Evolutionary conservation across 2,329 filamentous ascomycete species (phyloP), one percentile per base, ranked within the genome.

Genomic region (Hysterium pulicare): DNA sequence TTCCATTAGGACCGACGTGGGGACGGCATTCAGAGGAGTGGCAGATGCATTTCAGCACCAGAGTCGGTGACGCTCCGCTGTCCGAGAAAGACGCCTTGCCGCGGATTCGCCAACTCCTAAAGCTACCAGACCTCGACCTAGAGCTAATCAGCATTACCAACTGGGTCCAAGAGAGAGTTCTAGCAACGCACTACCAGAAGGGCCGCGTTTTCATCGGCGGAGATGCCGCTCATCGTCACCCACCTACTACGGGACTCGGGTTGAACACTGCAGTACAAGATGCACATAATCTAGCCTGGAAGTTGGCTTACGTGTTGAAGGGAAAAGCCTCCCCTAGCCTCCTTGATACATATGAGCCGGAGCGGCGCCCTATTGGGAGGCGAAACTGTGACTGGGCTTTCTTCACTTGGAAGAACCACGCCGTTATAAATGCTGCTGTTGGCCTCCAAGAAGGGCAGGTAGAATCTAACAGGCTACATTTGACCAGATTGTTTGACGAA

Each of bases 261-360:
- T 34, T 34, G 32, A 34, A 34, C n/a, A 34, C 32, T n/a, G 32
- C 32, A 17, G 20, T 34, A 16, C n/a, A 34, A 16, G 32, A 34
- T 34, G 32, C 32, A 17, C 16, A 34, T 16, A 34, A 34, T 17
- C 32, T 34, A n/a, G 32, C n/a, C 16, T 34, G 32, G 32, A 34
- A 34, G 17, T 17, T 34, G 4, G 17, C 4, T 17, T n/a, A n/a
- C 13, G 32, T 34, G n/a, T 16, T 17, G n/a, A 34, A 34, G 20
- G 32, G 32, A 16, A 10, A 16, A 16, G 32, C 32, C n/a, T n/a
- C 16, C n/a, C 16, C 16, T 10, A 34, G 32, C 17, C 20, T 34
- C n/a, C 10, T 34, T 10, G 32, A 34, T 10, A 34, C 32, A 17
- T 34, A 34, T 17, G 32, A 34, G n/a, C 16, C 32, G n/a, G 32